These are phyloP conservation scores for Cronartium quercuum DNA, from an alignment of 1,284 basidiomycete species.

Conservation along the genomic window DNA sequence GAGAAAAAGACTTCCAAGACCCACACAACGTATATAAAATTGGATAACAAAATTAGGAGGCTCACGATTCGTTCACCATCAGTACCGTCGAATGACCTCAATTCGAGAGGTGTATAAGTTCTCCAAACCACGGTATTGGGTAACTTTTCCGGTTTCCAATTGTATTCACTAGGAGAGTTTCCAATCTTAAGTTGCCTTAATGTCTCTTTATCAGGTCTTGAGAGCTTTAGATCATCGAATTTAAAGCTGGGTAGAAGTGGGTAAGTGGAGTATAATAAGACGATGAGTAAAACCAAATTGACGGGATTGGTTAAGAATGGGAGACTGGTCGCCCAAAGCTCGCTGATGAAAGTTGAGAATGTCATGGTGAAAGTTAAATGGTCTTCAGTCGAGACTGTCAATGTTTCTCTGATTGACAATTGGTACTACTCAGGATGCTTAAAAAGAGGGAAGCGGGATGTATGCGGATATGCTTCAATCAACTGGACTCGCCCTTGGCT, in stretches of 20 bases:
- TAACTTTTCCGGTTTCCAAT: conserved; percentile 75
- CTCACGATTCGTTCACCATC: conserved; percentile 28
- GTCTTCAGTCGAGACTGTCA: no score
- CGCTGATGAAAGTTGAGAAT: neutral
- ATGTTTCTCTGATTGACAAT: no score
- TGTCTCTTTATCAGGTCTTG: conserved; percentile 33
- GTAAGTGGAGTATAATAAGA: conserved; percentile 39
- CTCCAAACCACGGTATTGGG: conserved; percentile 68
- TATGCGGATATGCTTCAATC: no score
- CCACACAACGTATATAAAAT: neutral
- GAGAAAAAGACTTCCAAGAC: neutral
- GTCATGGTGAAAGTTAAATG: no score
- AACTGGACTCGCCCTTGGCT: no score
- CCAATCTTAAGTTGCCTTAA: neutral
- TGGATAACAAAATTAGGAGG: neutral
- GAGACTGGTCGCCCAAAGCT: neutral
- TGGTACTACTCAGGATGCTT: no score
- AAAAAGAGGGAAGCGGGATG: no score
- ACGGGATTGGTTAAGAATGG: conserved; percentile 36
- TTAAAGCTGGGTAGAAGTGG: conserved; percentile 40
- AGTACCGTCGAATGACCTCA: conserved; percentile 62
- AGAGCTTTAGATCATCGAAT: conserved; percentile 7
- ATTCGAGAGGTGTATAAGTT: conserved; percentile 68
- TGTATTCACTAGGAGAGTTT: conserved; percentile 56
- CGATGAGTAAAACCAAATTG: conserved; percentile 40